These are phyloP conservation scores for Gloeophyllum trabeum DNA, from an alignment of 768 basidiomycete species.

Conservation along the genomic window DNA sequence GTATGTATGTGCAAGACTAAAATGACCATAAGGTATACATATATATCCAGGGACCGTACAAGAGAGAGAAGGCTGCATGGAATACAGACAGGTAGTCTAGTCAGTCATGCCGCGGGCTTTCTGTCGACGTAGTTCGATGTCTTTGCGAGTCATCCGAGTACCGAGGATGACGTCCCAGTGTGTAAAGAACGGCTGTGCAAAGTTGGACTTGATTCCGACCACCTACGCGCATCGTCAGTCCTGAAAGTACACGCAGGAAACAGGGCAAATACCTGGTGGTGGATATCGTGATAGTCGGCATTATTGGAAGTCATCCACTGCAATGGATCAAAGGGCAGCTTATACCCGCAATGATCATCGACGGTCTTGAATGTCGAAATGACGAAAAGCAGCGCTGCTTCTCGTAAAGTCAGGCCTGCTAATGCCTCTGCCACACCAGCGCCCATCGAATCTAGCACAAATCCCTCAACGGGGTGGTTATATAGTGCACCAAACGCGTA, in stretches of 20 bases:
- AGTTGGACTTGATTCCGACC: constrained; percentile 92
- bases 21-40: no score
- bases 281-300: constrained; percentile 96
- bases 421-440: constrained; percentile 64
- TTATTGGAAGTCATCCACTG: constrained; percentile 83
- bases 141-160: constrained; percentile 69
- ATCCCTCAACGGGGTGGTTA: constrained; percentile 94
- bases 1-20: no score
- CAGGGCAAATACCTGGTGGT: constrained; percentile 61
- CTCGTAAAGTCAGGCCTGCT: constrained; percentile 64
- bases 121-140: constrained; percentile 37
- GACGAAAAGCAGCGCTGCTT: constrained; percentile 74
- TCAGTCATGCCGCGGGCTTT: no score
- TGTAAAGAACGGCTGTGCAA: constrained; percentile 90
- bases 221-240: no score
- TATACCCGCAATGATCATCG: constrained; percentile 92
- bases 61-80: no score
- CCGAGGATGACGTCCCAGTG: constrained; percentile 87
- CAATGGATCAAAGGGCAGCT: constrained; percentile 82
- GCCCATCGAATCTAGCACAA: constrained; percentile 79
- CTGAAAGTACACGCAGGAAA: no score
- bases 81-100: no score
- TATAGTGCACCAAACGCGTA: constrained; percentile 96
- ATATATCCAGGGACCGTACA: no score
- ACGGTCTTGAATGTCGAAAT: constrained; percentile 88